A percentile compares a stretch with the other conserved stretches of the same genome.
phyloP scores from a whole-genome alignment of 805 yeast species.

The Yarrowia sp. region DNA sequence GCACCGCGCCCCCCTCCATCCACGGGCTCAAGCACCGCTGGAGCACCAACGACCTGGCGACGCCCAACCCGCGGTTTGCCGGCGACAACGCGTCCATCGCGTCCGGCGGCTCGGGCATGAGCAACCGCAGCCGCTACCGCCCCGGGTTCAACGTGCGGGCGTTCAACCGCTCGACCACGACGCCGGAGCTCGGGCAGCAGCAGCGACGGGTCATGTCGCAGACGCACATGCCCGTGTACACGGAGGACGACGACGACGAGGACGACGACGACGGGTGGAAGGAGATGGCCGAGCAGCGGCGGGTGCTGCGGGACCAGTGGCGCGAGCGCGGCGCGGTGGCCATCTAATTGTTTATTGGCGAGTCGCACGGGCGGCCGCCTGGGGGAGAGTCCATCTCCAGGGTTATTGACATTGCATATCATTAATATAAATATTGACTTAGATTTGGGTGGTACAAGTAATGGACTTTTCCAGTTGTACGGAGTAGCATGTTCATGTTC shows the following conservation, averaged over 20 bases:
- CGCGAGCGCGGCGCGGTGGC: background rate
- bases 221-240: slow-evolving; percentile 4
- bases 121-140: slow-evolving; percentile 18
- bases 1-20: background rate
- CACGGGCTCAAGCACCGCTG: background rate
- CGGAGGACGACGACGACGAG: slow-evolving; percentile 27
- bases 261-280: slow-evolving; percentile 27
- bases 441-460: too few relatives aligned
- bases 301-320: slow-evolving; percentile 14
- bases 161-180: slow-evolving; percentile 8
- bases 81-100: slow-evolving; percentile 3
- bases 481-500: too few relatives aligned
- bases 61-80: background rate
- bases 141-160: slow-evolving; percentile 5
- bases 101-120: slow-evolving; percentile 10
- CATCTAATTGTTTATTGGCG: background rate
- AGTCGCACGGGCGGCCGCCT: background rate
- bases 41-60: slow-evolving; percentile 2
- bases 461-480: too few relatives aligned
- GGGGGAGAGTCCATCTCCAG: too few relatives aligned
- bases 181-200: slow-evolving; percentile 1
- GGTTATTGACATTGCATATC: slow-evolving; percentile 19
- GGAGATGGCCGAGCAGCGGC: slow-evolving; percentile 25
- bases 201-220: slow-evolving; percentile 11
- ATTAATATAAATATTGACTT: slow-evolving; percentile 6